A percentile compares a stretch with the other conserved stretches of the same genome.
phyloP scores from a whole-genome alignment of 2,329 filamentous ascomycete genomes.

The Neofusicoccum sp. region DNA sequence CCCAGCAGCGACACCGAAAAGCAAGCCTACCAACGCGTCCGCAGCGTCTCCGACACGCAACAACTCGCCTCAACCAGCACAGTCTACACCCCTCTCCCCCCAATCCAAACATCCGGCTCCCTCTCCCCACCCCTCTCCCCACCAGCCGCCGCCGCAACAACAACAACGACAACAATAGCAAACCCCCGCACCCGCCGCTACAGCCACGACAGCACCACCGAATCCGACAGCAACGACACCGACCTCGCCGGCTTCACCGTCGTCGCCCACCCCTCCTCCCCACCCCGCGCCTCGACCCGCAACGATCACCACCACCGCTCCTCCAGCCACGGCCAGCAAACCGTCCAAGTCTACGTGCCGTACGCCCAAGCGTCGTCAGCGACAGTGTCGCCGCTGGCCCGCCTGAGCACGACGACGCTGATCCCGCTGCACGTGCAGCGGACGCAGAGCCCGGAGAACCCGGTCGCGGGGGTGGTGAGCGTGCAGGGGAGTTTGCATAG shows the following conservation, averaged over 20 bases:
- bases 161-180: not conserved
- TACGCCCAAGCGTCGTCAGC: not conserved
- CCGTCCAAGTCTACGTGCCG: constrained; percentile 5
- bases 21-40: not conserved
- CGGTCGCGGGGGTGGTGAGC: constrained; percentile 1
- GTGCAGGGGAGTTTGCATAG: constrained; percentile 15
- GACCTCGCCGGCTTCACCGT: constrained; percentile 12
- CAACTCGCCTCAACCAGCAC: not conserved
- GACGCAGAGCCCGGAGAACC: constrained; percentile 8
- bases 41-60: not conserved
- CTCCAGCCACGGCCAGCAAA: not conserved
- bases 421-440: constrained; percentile 17
- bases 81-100: too few species aligned
- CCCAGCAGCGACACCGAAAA: not conserved
- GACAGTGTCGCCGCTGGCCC: constrained; percentile 5
- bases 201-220: not conserved
- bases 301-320: not conserved
- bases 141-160: not conserved
- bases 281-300: too few species aligned
- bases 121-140: not conserved
- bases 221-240: not conserved
- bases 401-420: constrained; percentile 15
- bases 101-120: not conserved
- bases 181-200: not conserved
- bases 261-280: not conserved